Evolutionary conservation across 805 yeast species (phyloP), one percentile per base, ranked within the genome.

Genomic region (Ogataea minuta): DNA sequence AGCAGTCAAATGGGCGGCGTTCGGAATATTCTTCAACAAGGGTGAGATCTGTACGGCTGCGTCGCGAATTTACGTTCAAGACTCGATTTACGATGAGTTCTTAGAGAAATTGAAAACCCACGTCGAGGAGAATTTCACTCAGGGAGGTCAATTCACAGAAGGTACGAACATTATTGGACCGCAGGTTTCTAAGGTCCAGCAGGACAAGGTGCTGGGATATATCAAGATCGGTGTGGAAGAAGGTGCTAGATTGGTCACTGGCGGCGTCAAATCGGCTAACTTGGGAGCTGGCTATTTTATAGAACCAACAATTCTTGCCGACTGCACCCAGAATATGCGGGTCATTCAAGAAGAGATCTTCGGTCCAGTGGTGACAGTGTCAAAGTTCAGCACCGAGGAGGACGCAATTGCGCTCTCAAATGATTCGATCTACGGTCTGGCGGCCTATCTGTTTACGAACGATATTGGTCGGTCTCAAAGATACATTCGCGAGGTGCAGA

Each of bases 41-140:
- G 98, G 98, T 68, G 96, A 91, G 71, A 90, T 87, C 43, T 90
- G 98, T 70, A 84, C 89, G 59, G 97, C 96, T 25, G 95, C 95
- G 50, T 88, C 96, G 41, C 81, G 98, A 67, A 70, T 89, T 50
- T 85, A 87, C 62, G 83, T 90, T 44, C 96, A 90, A 67, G 95
- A 84, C 49, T 76, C 77, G 25, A 72, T 88, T 53, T 86, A 90
- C 66, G 96, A 90, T 49, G 72, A 81, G 63, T 77, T 88, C 48
- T 62, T 88, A 42, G 72, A 67, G 24, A 80, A 72, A 49, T 77
- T 85, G 60, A 71, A 70, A 53, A 59, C 60, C 28, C 74, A 74
- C 41, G 74, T 80, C 34, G 75, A 76, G 44, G 60, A 57, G 46
- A 63, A 63, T 34, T 79, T 79, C 62, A 79, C 84, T 43, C 63